Conservation (phyloP, 108 stramenopile species). For the Conticribra guillardii region DNA sequence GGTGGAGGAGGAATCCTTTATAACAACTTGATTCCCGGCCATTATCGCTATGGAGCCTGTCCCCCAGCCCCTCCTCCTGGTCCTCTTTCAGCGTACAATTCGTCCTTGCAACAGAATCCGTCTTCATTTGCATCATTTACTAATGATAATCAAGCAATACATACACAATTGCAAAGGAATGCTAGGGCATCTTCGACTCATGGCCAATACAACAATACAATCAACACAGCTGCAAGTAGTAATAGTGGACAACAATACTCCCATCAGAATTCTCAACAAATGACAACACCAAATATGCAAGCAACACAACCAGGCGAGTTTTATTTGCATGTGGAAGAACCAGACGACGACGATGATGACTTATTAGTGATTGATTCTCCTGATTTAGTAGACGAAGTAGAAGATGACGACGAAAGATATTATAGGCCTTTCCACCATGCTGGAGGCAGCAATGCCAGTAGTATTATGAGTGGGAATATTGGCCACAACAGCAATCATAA, state of each 20-base stretch:
- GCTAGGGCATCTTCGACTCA: no score
- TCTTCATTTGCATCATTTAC: no score
- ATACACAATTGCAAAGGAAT: no score
- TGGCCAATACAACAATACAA: no score
- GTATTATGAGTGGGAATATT: neutral
- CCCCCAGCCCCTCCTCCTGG: conserved; percentile 43
- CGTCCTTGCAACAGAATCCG: conserved; percentile 6
- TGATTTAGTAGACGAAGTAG: conserved; percentile 10
- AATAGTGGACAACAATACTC: no score
- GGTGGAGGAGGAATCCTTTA: conserved; percentile 38
- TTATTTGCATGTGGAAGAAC: conserved; percentile 36
- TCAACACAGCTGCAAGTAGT: no score
- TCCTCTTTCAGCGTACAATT: conserved; percentile 15
- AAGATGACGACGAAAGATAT: conserved; percentile 40
- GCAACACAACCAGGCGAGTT: neutral
- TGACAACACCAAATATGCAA: no score
- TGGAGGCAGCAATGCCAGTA: neutral
- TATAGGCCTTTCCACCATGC: conserved; percentile 44
- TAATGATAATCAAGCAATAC: neutral
- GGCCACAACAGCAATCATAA: neutral
- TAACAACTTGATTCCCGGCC: conserved; percentile 49
- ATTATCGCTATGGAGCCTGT: conserved; percentile 43
- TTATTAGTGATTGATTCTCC: conserved; percentile 29
- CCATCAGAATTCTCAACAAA: no score
- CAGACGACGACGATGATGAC: conserved; percentile 52